Percentiles rank a stretch among this genome's conserved stretches.
phyloP scores from a whole-genome alignment of 1,284 basidiomycete genomes.

The Moesziomyces parantarcticus region DNA sequence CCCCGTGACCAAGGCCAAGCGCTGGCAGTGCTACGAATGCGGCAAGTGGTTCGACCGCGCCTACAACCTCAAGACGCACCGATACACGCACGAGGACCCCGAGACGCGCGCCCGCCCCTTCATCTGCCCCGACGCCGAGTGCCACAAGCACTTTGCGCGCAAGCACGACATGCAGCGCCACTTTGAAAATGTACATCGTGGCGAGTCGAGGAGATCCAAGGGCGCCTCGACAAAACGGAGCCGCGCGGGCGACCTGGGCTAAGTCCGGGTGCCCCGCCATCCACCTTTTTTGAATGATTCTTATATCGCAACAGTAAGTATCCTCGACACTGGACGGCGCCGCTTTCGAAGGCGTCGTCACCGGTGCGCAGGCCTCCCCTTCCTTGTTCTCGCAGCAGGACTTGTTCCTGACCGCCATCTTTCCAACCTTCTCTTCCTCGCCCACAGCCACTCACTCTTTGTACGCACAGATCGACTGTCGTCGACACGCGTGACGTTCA shows the following conservation, averaged over 20 bases:
- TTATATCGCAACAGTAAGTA: constrained; percentile 49
- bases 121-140: constrained; percentile 46
- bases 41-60: constrained; percentile 58
- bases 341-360: not conserved
- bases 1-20: constrained; percentile 43
- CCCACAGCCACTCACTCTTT: constrained; percentile 32
- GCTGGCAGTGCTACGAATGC: constrained; percentile 54
- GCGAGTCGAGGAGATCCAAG: constrained; percentile 30
- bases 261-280: constrained; percentile 11
- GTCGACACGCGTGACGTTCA: constrained; percentile 31
- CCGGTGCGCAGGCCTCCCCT: not conserved
- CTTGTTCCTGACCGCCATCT: constrained; percentile 18
- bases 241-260: constrained; percentile 43
- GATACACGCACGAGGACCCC: constrained; percentile 49
- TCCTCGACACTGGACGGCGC: not conserved
- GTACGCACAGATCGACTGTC: constrained; percentile 23
- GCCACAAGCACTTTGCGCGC: constrained; percentile 56
- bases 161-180: constrained; percentile 62
- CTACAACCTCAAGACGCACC: constrained; percentile 62
- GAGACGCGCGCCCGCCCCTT: constrained; percentile 52
- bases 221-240: constrained; percentile 23
- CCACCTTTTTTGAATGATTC: constrained; percentile 38
- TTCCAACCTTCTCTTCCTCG: not conserved
- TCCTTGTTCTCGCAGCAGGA: not conserved
- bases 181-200: constrained; percentile 54